phyloP scores from a whole-genome alignment of 2,329 filamentous ascomycete species.

The Cladorrhinum sp. region DNA sequence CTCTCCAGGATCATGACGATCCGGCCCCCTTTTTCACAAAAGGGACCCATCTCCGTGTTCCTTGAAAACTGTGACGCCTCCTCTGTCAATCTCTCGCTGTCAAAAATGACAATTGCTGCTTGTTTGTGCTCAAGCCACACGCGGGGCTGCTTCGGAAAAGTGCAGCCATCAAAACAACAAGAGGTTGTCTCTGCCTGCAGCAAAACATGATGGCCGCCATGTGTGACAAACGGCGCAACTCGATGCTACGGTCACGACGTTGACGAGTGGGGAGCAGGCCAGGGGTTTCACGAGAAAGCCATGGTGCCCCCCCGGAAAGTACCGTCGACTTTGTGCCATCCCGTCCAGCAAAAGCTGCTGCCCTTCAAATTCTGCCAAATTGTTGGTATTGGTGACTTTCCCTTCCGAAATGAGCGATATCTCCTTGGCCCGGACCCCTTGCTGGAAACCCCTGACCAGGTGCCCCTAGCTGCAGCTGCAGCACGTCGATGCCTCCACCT shows the following conservation, averaged over 20 bases:
- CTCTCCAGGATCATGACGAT: slow-evolving; percentile 14
- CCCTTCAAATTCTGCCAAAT: neutral
- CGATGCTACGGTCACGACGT: slow-evolving; percentile 5
- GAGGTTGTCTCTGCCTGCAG: neutral
- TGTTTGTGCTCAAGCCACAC: neutral
- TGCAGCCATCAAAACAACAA: neutral
- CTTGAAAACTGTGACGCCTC: neutral
- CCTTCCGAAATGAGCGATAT: slow-evolving; percentile 20
- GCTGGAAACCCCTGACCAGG: slow-evolving; percentile 19
- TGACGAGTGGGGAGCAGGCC: neutral
- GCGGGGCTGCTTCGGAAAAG: neutral
- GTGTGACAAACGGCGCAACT: neutral
- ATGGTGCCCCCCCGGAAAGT: slow-evolving; percentile 1
- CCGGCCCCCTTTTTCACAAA: slow-evolving; percentile 9
- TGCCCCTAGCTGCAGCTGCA: slow-evolving; percentile 22
- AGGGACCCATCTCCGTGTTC: neutral
- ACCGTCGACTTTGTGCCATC: slow-evolving; percentile 4
- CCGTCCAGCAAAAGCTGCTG: neutral
- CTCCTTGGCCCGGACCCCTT: slow-evolving; percentile 21
- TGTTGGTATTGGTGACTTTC: slow-evolving; percentile 11
- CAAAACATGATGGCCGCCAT: neutral
- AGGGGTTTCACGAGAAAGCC: slow-evolving; percentile 1
- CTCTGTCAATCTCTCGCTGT: neutral
- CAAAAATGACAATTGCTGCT: neutral
- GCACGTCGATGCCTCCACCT: slow-evolving; percentile 20